Conservation (phyloP, 2,329 filamentous ascomycete species). For the Diplocarpon rosae region DNA sequence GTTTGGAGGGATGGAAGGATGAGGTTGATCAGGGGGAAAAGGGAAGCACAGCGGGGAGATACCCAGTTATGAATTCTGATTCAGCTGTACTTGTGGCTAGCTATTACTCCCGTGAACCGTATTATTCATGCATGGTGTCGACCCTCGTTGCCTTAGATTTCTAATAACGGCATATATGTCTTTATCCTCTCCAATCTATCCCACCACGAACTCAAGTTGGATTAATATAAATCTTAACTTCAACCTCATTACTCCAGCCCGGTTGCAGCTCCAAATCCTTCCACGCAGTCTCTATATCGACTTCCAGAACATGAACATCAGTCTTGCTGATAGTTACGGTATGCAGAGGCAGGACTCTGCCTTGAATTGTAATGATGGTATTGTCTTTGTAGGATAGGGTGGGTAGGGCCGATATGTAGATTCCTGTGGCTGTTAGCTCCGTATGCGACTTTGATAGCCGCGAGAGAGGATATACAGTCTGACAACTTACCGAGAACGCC, state of each 20-base stretch:
- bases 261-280: slow-evolving; percentile 55
- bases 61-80: too few species aligned
- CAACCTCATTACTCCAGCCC: slow-evolving; percentile 73
- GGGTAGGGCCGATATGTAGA: slow-evolving; percentile 66
- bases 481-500: slow-evolving; percentile 52
- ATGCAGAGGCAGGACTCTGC: slow-evolving; percentile 53
- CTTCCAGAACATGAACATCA: slow-evolving; percentile 54
- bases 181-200: too few species aligned
- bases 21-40: too few species aligned
- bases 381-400: slow-evolving; percentile 48
- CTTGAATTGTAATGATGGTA: slow-evolving; percentile 66
- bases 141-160: too few species aligned
- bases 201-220: not conserved
- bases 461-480: not conserved
- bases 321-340: slow-evolving; percentile 48
- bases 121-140: too few species aligned
- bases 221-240: slow-evolving; percentile 36
- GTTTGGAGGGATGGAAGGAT: too few species aligned
- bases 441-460: not conserved
- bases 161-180: too few species aligned
- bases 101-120: too few species aligned
- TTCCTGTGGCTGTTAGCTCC: slow-evolving; percentile 34
- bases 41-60: too few species aligned
- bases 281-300: slow-evolving; percentile 74
- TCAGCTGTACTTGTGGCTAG: too few species aligned